phyloP scores from a whole-genome alignment of 1,139 yeast species.

The Ogataea hybrid region DNA sequence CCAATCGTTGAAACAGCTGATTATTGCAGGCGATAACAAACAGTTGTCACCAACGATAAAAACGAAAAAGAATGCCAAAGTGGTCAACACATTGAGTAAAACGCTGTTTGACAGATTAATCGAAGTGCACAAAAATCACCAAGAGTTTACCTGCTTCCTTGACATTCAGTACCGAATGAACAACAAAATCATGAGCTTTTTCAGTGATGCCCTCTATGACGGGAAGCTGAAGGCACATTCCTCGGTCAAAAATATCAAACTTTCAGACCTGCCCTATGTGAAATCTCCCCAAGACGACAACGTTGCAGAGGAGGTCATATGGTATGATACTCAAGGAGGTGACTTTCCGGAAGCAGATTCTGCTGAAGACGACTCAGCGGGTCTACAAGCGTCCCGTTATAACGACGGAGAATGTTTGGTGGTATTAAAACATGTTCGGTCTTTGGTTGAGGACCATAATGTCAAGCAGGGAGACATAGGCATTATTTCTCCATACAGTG shows the following conservation, averaged over 20 bases:
- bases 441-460: constrained; percentile 44
- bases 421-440: constrained; percentile 54
- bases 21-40: constrained; percentile 84
- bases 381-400: constrained; percentile 50
- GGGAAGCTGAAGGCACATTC: constrained; percentile 61
- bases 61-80: constrained; percentile 36
- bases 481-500: constrained; percentile 83
- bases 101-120: constrained; percentile 84
- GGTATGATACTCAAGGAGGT: constrained; percentile 97
- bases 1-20: constrained; percentile 49
- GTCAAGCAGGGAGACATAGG: constrained; percentile 61
- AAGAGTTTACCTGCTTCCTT: constrained; percentile 51
- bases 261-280: constrained; percentile 57
- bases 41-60: constrained; percentile 84
- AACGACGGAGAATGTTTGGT: constrained; percentile 73
- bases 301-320: constrained; percentile 50
- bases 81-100: constrained; percentile 43
- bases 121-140: constrained; percentile 42
- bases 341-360: constrained; percentile 60
- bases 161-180: constrained; percentile 90
- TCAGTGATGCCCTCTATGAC: constrained; percentile 66
- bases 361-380: constrained; percentile 34
- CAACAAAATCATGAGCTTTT: constrained; percentile 69
- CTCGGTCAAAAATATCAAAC: constrained; percentile 50
- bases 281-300: constrained; percentile 27